A percentile compares a stretch with the other conserved stretches of the same genome.
phyloP scores from a whole-genome alignment of 1,139 yeast genomes.

The Cylindricascospora bacillispora region DNA sequence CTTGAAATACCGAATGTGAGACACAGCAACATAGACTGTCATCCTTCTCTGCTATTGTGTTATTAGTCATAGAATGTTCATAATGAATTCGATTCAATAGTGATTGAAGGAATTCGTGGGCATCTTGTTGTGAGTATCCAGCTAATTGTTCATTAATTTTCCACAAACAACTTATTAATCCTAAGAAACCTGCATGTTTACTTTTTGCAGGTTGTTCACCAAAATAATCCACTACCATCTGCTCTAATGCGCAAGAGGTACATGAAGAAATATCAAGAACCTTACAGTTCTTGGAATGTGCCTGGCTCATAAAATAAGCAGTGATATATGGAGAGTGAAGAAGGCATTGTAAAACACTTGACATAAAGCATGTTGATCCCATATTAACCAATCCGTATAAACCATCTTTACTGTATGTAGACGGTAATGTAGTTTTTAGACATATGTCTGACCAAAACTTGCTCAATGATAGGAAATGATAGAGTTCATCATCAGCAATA shows the following conservation, averaged over 20 bases:
- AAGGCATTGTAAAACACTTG: constrained; percentile 73
- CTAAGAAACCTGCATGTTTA: constrained; percentile 17
- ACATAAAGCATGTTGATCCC: constrained; percentile 96
- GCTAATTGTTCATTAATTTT: constrained; percentile 70
- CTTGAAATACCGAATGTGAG: constrained; percentile 69
- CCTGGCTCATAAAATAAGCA: constrained; percentile 46
- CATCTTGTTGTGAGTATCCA: constrained; percentile 94
- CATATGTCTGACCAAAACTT: constrained; percentile 23
- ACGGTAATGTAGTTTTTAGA: constrained; percentile 36
- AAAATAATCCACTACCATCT: constrained; percentile 46
- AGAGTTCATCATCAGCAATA: constrained; percentile 36
- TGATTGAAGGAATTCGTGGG: constrained; percentile 95
- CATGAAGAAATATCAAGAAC: constrained; percentile 31
- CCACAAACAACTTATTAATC: constrained; percentile 69
- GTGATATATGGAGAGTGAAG: constrained; percentile 81
- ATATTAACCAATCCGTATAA: constrained; percentile 79
- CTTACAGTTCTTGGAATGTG: constrained; percentile 18
- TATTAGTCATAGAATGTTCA: constrained; percentile 23
- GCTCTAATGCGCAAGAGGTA: constrained; percentile 73
- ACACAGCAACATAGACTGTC: constrained; percentile 49
- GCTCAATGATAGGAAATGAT: constrained; percentile 12
- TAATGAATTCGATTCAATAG: constrained; percentile 71
- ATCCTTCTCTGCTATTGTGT: constrained; percentile 11
- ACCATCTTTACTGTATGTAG: constrained; percentile 54
- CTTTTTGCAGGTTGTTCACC: constrained; percentile 35